These are phyloP conservation scores for Boletales sp. DNA, from an alignment of 768 basidiomycete species.

Conservation along the genomic window DNA sequence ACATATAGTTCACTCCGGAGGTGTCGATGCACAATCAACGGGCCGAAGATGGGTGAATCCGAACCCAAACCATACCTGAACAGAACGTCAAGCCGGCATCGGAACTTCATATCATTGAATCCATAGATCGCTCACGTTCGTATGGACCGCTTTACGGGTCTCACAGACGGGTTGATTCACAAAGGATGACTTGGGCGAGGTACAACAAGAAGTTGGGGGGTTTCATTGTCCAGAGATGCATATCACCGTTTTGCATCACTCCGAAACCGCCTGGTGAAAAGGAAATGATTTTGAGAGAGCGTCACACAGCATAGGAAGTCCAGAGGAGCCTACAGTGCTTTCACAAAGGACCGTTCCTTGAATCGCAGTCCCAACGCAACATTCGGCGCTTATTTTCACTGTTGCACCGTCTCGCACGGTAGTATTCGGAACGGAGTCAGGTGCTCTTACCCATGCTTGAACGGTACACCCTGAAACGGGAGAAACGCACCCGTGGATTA, in stretches of 20 bases:
- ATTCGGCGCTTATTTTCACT: conserved; percentile 11
- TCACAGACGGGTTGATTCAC: background rate
- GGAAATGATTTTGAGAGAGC: background rate
- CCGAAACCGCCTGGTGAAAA: background rate
- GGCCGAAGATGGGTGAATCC: too few species aligned
- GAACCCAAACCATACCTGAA: background rate
- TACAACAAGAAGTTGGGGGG: background rate
- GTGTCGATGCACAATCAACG: too few species aligned
- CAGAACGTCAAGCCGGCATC: background rate
- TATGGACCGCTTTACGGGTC: background rate
- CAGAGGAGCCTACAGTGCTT: conserved; percentile 3
- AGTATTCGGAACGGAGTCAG: conserved; percentile 12
- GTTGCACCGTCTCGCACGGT: conserved; percentile 10
- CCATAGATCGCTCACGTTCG: conserved; percentile 2
- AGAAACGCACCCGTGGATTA: background rate
- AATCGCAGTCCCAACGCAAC: conserved; percentile 11
- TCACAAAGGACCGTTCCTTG: conserved; percentile 19
- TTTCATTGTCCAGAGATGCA: background rate
- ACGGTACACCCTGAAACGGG: background rate
- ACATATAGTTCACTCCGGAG: background rate
- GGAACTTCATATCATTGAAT: too few species aligned
- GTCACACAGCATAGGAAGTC: too few species aligned
- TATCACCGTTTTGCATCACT: background rate
- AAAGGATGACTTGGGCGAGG: background rate
- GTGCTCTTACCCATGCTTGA: conserved; percentile 17